A percentile compares a stretch with the other conserved stretches of the same genome.
phyloP scores from a whole-genome alignment of 352 stramenopile species.

The Phytophthora hibernalis region DNA sequence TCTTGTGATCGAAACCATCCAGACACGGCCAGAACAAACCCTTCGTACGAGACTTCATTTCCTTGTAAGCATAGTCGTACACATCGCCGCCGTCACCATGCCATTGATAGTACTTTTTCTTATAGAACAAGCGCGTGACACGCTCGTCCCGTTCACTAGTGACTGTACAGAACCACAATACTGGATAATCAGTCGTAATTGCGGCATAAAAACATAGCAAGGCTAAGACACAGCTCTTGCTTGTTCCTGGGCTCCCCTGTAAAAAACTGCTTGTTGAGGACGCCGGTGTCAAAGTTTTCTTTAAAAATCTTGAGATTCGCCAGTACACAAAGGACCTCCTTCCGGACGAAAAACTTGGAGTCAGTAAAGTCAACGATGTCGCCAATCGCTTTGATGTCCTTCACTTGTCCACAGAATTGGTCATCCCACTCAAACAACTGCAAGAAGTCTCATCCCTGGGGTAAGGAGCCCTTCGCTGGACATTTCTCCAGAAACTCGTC shows the following conservation, averaged over 20 bases:
- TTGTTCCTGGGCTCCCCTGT: conserved; percentile 12
- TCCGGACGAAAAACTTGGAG: conserved; percentile 18
- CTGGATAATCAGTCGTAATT: neutral
- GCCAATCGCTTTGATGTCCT: conserved; percentile 14
- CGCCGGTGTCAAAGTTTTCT: neutral
- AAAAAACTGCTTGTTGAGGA: conserved; percentile 16
- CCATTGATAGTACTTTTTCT: neutral
- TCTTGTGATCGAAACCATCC: conserved; percentile 3
- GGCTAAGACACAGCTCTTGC: conserved; percentile 26
- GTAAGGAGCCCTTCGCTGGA: neutral
- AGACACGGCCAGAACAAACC: conserved; percentile 8
- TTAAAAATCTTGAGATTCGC: conserved; percentile 2
- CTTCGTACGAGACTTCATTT: neutral
- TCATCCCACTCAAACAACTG: neutral
- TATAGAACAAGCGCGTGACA: conserved; percentile 9
- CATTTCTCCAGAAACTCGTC: neutral
- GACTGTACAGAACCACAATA: conserved; percentile 12
- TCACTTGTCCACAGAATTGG: neutral
- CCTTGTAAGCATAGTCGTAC: neutral
- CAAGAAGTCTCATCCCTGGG: neutral
- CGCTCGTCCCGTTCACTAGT: neutral
- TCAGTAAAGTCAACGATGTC: conserved; percentile 22
- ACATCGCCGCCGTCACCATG: neutral
- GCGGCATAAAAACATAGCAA: conserved; percentile 19
- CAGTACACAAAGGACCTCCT: conserved; percentile 16